These are phyloP conservation scores for Alternaria triticina DNA, from an alignment of 2,329 filamentous ascomycete species.

Conservation along the genomic window DNA sequence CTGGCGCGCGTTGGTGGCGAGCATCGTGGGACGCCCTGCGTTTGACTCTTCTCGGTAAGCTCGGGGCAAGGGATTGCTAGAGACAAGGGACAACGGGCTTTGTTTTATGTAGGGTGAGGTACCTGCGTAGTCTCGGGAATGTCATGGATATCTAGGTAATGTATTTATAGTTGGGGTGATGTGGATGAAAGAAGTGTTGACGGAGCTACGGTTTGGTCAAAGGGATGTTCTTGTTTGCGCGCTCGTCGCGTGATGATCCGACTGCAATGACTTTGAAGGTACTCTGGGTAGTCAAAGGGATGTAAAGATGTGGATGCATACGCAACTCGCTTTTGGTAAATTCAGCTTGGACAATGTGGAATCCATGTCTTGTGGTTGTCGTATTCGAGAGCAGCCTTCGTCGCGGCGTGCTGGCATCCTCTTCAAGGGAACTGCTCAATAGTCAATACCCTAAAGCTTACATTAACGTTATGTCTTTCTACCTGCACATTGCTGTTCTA, in stretches of 20 bases:
- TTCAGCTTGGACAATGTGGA: neutral
- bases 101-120: neutral
- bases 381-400: neutral
- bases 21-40: neutral
- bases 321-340: neutral
- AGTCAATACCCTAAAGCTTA: neutral
- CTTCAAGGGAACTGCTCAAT: neutral
- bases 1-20: neutral
- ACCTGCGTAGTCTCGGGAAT: neutral
- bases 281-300: too few species aligned
- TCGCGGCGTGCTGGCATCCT: neutral
- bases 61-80: neutral
- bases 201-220: neutral
- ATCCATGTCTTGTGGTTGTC: neutral
- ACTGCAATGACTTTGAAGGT: too few species aligned
- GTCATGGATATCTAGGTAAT: too few species aligned
- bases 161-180: neutral
- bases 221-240: too few species aligned
- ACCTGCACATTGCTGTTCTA: neutral
- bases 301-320: neutral
- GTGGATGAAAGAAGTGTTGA: neutral
- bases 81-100: neutral
- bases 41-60: neutral
- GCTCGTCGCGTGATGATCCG: too few species aligned
- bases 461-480: neutral